These are phyloP conservation scores for Malania oleifera DNA, from an alignment of 164 flowering plant species.

Conservation along the genomic window DNA sequence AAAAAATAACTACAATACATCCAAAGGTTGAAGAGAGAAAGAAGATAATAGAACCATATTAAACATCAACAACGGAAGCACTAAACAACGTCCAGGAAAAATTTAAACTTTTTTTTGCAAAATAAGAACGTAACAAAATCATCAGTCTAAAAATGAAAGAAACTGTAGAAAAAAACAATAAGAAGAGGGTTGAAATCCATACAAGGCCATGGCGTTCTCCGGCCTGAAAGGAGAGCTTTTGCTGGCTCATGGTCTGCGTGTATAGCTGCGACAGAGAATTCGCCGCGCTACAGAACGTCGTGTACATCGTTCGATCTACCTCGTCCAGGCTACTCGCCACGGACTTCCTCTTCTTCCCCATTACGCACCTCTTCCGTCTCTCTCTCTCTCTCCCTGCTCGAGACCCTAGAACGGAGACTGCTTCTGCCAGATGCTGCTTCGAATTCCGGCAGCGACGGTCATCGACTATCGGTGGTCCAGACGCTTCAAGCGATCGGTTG, in stretches of 20 bases:
- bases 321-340: conserved; percentile 66
- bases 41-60: too few relatives aligned
- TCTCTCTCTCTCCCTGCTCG: conserved; percentile 1
- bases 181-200: background rate
- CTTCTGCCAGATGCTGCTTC: background rate
- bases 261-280: conserved; percentile 82
- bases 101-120: conserved; percentile 6
- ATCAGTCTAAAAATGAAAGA: background rate
- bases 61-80: too few relatives aligned
- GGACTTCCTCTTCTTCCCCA: conserved; percentile 89
- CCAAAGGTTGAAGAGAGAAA: too few relatives aligned
- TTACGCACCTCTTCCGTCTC: conserved; percentile 5
- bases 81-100: background rate
- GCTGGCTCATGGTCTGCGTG: conserved; percentile 74
- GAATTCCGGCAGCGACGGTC: background rate
- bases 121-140: background rate
- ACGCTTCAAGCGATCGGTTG: too few relatives aligned
- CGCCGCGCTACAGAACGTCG: conserved; percentile 71
- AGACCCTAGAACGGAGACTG: conserved; percentile 1
- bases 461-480: background rate
- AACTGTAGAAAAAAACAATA: background rate
- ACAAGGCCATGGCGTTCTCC: conserved; percentile 76
- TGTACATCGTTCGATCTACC: conserved; percentile 74
- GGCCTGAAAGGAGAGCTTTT: conserved; percentile 66
- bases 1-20: too few relatives aligned